These are phyloP conservation scores for Batrachochytrium dendrobatidis DNA, from an alignment of 371 early-diverging fungal species.

Conservation along the genomic window DNA sequence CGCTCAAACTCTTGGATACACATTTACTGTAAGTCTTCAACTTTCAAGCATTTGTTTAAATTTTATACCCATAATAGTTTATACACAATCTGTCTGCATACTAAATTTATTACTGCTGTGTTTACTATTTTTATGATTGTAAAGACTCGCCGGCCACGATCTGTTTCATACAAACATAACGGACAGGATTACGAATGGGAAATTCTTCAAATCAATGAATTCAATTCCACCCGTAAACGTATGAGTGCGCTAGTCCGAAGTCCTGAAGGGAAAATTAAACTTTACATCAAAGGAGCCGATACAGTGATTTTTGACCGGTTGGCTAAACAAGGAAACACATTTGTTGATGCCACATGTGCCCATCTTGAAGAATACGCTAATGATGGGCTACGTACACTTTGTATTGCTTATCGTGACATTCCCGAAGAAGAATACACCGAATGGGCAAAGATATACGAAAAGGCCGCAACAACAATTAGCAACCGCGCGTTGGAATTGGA, in stretches of 20 bases:
- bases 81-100: neutral
- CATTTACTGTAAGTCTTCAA: conserved; percentile 56
- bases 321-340: conserved; percentile 59
- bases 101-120: too few relatives aligned
- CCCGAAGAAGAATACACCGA: conserved; percentile 62
- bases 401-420: conserved; percentile 73
- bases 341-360: conserved; percentile 65
- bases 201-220: conserved; percentile 91
- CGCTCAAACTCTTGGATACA: conserved; percentile 74
- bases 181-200: conserved; percentile 60
- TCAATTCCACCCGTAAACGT: conserved; percentile 94
- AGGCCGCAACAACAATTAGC: conserved; percentile 72
- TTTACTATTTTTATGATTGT: conserved; percentile 27
- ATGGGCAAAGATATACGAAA: conserved; percentile 68
- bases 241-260: conserved; percentile 92
- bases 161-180: conserved; percentile 64
- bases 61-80: too few relatives aligned
- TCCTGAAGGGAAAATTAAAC: conserved; percentile 82
- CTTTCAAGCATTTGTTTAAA: too few relatives aligned
- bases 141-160: conserved; percentile 79
- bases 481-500: conserved; percentile 77
- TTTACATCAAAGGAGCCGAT: conserved; percentile 98
- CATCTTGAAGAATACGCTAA: conserved; percentile 79
- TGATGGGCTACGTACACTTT: conserved; percentile 85
- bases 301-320: conserved; percentile 94